Base-by-base conservation (phyloP, 2,329 filamentous ascomycete genomes). In the Chaetomiaceae sp. region DNA sequence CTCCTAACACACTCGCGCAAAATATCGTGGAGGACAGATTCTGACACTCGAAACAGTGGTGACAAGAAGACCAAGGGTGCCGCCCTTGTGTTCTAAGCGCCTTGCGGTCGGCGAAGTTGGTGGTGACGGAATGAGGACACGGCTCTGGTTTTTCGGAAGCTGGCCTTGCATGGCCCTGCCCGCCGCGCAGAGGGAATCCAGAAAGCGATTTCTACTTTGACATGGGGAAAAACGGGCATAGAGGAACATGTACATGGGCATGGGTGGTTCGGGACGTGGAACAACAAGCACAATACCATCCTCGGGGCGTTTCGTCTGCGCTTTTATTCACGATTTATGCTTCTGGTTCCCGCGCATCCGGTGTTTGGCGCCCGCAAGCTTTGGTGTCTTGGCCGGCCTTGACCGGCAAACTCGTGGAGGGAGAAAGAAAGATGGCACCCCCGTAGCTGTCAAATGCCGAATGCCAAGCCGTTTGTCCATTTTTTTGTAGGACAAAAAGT, bases 11-110 rank as follows among this genome's bases (percentile, higher is more conserved):
- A 1, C 31, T 44, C 12, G 10, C 12, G 14, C 16, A 44, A 4
- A 43, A 5, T 23, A n/a, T n/a, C n/a, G 30, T 30, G 34, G 20
- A 27, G 39, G 20, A 48, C 7, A 7, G 45, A 62, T 68, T 60
- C 74, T 80, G 70, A 80, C 67, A 44, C 51, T 58, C 61, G 27
- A 17, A 51, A 61, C 66, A 95, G 93, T 86, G 93, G 93, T 85
- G 93, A 99, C 87, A 99, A 99, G 91, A 99, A 99, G 89, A 99
- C 93, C 69, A 99, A 99, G 90, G 93, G 93, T 87, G 93, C 93
- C 69, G 93, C 93, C 77, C 85, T 99, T 71, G 93, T 99, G 70
- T 99, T 99, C 85, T 99, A 96, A 86, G 78, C 81, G 76, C 72
- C 23, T 49, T 31, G 45, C 42, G 40, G 44, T 42, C 47, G 44